Evolutionary conservation across 2,329 filamentous ascomycete genomes (phyloP), one percentile per base, ranked within the genome.

Genomic region (Ceratocystis eucalypticola): DNA sequence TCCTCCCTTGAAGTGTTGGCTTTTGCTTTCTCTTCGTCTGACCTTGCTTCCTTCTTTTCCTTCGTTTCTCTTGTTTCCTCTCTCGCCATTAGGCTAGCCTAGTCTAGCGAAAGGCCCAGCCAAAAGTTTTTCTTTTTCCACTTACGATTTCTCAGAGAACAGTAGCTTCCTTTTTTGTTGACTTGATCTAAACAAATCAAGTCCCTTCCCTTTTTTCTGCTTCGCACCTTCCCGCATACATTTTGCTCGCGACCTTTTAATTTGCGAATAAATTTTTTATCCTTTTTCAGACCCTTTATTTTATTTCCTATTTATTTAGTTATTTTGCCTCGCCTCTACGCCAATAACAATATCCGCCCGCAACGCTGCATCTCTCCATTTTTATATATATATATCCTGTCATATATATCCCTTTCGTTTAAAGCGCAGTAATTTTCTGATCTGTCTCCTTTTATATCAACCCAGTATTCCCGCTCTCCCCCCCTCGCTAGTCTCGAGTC

Each of bases 281-380:
- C 48, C 59, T 57, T 45, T 44, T 65, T 45, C 50, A 12, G n/a
- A 12, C 20, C 25, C 25, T 30, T 64, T 64, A 33, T 48, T 48
- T 64, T 50, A 17, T 22, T 37, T 5, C 28, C 17, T 5, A 45
- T 62, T 62, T 44, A 62, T 62, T 41, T 62, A 12, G 5, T 20
- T 41, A 41, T 41, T 46, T 37, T 30, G 15, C 44, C 12, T 22
- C 22, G 5, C 25, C 37, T 48, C 41, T 45, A 48, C 61, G 4
- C 28, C 53, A 30, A 25, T 8, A 59, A 20, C 53, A 30, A 30
- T 25, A 59, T 30, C 28, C 22, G 30, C 30, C 7, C 53, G 28
- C 25, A 8, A 45, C 61, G 25, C 61, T 46, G 44, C 61, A n/a
- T 33, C 61, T 45, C 44, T 63, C 61, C 53, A 57, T 57, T 46